Base-by-base conservation (phyloP, 2,329 filamentous ascomycete species). In the Talaromyces pinophilus region DNA sequence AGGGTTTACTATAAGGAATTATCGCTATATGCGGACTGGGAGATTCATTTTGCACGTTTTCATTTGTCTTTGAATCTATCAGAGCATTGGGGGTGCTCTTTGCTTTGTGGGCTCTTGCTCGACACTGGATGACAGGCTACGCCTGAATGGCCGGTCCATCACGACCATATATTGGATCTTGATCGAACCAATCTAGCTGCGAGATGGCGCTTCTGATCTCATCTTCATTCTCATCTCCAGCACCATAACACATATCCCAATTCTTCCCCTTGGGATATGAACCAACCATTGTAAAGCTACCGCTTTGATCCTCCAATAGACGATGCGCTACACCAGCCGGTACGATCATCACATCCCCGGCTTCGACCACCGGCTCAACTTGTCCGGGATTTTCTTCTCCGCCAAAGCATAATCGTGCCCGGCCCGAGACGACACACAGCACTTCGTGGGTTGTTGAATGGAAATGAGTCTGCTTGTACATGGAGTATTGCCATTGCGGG, bases 161-260 rank as follows among this genome's bases (percentile, higher is more conserved):
- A 28, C 82, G 77, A 0, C 86, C 86, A 76, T 86, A 88, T 19
- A 90, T 75, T 19, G 87, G 87, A 79, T 90, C 88, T 67, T 72
- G 82, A 54, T 80, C 73, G 69, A 90, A 87, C 88, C 87, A 90
- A 5, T 69, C 71, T 71, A 90, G 70, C 3, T 71, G 69, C 62
- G 69, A 73, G 57, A 89, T 88, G 6, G 70, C 73, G 66, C 82
- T 75, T 6, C 84, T 75, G 71, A 85, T 85, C 6, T 76, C 74
- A 72, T 86, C 84, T 72, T 90, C 88, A 0, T 81, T 83, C 72
- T 90, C 88, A 0, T 81, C 85, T 44, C 80, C 71, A 62, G 80
- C 80, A 1, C 88, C 89, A 78, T 91, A 90, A 71, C 88, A 91
- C 89, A 92, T 91, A 75, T 91, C 88, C 88, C 88, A 92, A 19